Evolutionary conservation across 2,329 filamentous ascomycete species (phyloP).

Genomic region (Penicillium sp.): DNA sequence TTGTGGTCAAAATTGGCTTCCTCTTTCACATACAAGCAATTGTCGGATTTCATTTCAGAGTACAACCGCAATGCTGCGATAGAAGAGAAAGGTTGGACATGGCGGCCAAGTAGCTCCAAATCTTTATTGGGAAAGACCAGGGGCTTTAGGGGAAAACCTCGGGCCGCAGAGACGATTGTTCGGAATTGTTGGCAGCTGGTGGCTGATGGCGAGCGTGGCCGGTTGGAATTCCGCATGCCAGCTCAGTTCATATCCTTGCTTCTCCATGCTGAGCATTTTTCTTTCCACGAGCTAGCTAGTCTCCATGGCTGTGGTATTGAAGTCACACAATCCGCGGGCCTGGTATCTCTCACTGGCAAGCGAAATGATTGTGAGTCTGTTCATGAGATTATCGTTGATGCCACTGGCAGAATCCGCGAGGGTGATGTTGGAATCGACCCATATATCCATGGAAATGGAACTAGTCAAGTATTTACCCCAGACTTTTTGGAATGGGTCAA

Average conservation of each 20-base stretch:
- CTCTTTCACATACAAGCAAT: constrained; percentile 31
- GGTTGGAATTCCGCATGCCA: constrained; percentile 30
- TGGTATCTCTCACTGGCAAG: constrained; percentile 32
- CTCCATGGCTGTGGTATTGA: constrained; percentile 32
- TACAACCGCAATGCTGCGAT: background rate
- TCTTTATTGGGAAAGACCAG: constrained; percentile 14
- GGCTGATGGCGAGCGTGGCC: constrained; percentile 28
- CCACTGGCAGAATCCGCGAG: constrained; percentile 24
- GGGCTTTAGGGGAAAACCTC: constrained; percentile 25
- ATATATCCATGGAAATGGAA: constrained; percentile 6
- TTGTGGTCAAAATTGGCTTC: constrained; percentile 24
- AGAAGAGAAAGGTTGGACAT: constrained; percentile 10
- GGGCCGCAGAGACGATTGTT: constrained; percentile 30
- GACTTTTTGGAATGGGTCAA: constrained; percentile 30
- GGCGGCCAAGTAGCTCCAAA: constrained; percentile 28
- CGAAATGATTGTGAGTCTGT: constrained; percentile 28
- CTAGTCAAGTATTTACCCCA: constrained; percentile 15
- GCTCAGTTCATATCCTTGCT: constrained; percentile 25
- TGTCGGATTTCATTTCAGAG: constrained; percentile 25
- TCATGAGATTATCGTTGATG: constrained; percentile 27
- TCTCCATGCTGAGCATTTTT: constrained; percentile 27
- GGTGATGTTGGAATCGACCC: constrained; percentile 22
- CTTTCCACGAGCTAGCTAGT: constrained; percentile 31
- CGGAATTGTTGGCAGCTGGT: constrained; percentile 35
- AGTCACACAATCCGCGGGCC: constrained; percentile 25